A percentile compares a stretch with the other conserved stretches of the same genome.
phyloP scores from a whole-genome alignment of 441 rosid species.

The Pelargonium australe region DNA sequence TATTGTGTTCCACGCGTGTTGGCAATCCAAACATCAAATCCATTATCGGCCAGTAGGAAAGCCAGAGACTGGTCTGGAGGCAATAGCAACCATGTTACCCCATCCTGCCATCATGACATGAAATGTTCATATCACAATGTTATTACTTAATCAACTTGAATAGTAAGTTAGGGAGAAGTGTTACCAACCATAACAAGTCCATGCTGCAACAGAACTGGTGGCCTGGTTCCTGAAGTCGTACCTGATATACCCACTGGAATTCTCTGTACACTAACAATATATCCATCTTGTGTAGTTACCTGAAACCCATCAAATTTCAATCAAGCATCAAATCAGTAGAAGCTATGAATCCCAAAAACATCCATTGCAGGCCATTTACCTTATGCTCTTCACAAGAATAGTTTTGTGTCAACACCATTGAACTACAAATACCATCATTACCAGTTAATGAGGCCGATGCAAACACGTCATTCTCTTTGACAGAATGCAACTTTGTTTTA shows the following conservation, averaged over 20 bases:
- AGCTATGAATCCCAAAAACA: neutral
- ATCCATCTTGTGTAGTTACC: slow-evolving; percentile 54
- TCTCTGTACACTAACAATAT: slow-evolving; percentile 43
- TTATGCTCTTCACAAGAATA: slow-evolving; percentile 42
- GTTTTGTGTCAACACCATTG: slow-evolving; percentile 32
- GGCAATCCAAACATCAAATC: slow-evolving; percentile 44
- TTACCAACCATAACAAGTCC: slow-evolving; percentile 35
- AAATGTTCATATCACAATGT: neutral
- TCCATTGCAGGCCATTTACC: slow-evolving; percentile 14
- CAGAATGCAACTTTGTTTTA: slow-evolving; percentile 22
- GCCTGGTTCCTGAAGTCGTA: slow-evolving; percentile 20
- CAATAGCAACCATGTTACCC: slow-evolving; percentile 32
- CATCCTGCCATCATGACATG: slow-evolving; percentile 33
- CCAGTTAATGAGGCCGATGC: neutral
- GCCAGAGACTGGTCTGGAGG: slow-evolving; percentile 38
- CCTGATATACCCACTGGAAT: slow-evolving; percentile 24
- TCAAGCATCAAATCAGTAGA: neutral
- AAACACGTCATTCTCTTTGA: slow-evolving; percentile 1
- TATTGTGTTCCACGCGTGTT: slow-evolving; percentile 39
- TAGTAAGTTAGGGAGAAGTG: neutral
- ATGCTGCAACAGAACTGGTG: slow-evolving; percentile 44
- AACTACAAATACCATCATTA: slow-evolving; percentile 34
- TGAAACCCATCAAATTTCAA: slow-evolving; percentile 18
- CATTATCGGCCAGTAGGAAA: slow-evolving; percentile 41
- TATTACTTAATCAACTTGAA: neutral